Percentiles rank a stretch among this genome's conserved stretches.
phyloP scores from a whole-genome alignment of 306 rosid genomes.

The Pachyrhizus erosus region DNA sequence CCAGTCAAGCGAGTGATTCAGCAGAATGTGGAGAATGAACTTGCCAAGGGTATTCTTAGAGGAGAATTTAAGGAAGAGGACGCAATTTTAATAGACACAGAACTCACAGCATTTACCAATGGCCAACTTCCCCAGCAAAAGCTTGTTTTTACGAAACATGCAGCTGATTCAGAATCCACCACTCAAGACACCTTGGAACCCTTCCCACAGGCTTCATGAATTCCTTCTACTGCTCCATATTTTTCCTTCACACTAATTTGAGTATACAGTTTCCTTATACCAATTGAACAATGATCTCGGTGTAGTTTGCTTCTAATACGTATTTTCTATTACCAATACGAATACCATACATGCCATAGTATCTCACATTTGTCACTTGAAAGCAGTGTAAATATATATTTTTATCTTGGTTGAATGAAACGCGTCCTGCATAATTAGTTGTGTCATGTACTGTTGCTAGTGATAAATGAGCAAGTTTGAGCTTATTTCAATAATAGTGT shows the following conservation, averaged over 20 bases:
- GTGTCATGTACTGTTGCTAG: not conserved
- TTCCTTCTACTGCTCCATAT: not conserved
- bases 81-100: conserved; percentile 71
- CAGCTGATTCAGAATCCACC: conserved; percentile 50
- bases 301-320: not conserved
- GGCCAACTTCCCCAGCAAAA: conserved; percentile 91
- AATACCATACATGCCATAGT: no score
- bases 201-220: conserved; percentile 53
- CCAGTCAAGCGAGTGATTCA: conserved; percentile 98
- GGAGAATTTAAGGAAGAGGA: conserved; percentile 94
- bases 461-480: conserved; percentile 20
- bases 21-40: conserved; percentile 89
- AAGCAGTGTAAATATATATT: conserved; percentile 22
- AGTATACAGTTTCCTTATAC: not conserved
- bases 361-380: not conserved
- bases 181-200: conserved; percentile 52
- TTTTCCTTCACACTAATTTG: not conserved
- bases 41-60: conserved; percentile 91
- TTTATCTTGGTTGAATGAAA: not conserved
- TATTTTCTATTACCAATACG: not conserved
- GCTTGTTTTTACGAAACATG: conserved; percentile 66
- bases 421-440: not conserved
- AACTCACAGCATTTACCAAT: conserved; percentile 67
- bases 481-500: not conserved
- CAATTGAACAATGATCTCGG: conserved; percentile 1